Conservation (phyloP, 2,329 filamentous ascomycete genomes). For the Xylaria sp. region DNA sequence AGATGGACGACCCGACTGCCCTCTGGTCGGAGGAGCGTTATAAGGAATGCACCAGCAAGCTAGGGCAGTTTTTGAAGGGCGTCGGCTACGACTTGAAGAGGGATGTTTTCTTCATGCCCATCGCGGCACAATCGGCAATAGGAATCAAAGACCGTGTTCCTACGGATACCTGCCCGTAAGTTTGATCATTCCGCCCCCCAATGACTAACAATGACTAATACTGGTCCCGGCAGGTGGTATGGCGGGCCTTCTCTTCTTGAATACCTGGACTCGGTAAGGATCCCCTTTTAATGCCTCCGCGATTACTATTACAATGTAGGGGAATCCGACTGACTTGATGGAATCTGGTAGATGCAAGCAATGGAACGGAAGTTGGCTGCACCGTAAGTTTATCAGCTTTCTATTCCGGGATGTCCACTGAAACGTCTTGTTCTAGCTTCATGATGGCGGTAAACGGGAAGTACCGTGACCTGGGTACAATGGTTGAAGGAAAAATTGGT, state of each 20-base stretch:
- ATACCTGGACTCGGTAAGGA: conserved; percentile 69
- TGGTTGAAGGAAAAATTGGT: conserved; percentile 90
- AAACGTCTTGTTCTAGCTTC: conserved; percentile 43
- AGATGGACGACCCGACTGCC: conserved; percentile 98
- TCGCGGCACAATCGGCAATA: conserved; percentile 83
- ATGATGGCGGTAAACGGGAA: conserved; percentile 99
- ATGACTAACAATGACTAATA: not conserved
- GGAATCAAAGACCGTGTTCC: conserved; percentile 90
- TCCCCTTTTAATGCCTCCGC: not conserved
- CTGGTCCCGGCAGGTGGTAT: conserved; percentile 61
- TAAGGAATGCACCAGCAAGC: conserved; percentile 89
- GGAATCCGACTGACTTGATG: not conserved
- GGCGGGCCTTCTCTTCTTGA: conserved; percentile 89
- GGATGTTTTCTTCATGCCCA: conserved; percentile 93
- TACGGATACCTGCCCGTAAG: conserved; percentile 64
- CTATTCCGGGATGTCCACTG: not conserved
- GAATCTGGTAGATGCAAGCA: conserved; percentile 67
- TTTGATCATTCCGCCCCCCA: not conserved
- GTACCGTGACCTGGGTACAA: conserved; percentile 95
- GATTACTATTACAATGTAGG: not conserved
- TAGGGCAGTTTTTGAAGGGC: conserved; percentile 83
- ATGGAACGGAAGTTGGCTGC: conserved; percentile 96
- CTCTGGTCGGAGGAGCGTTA: conserved; percentile 94
- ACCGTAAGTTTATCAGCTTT: conserved; percentile 53
- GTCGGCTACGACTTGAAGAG: conserved; percentile 94